A percentile compares a stretch with the other conserved stretches of the same genome.
These are phyloP conservation scores for Leccinum fibrillosum DNA, from an alignment of 768 basidiomycete genomes.

Conservation along the genomic window DNA sequence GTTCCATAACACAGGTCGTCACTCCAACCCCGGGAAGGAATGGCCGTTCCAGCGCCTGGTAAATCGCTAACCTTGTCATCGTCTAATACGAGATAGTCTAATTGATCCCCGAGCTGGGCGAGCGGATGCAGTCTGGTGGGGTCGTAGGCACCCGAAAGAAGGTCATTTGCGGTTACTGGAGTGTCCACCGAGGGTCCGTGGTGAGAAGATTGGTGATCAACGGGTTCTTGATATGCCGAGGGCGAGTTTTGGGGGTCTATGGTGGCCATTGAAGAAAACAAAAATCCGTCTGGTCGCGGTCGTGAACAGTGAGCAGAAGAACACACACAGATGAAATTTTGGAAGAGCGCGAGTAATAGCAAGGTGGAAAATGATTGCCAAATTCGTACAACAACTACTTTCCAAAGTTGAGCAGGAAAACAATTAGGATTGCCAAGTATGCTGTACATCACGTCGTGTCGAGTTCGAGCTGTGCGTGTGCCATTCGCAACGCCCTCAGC, in stretches of 20 bases:
- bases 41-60: constrained; percentile 85
- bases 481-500: constrained; percentile 20
- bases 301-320: constrained; percentile 16
- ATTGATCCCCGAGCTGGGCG: constrained; percentile 85
- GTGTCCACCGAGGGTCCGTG: constrained; percentile 42
- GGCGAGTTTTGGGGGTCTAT: constrained; percentile 21
- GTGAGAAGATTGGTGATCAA: constrained; percentile 45
- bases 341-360: constrained; percentile 22
- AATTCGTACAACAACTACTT: constrained; percentile 1
- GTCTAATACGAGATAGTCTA: constrained; percentile 94
- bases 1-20: constrained; percentile 99
- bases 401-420: constrained; percentile 20
- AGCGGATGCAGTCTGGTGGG: constrained; percentile 92
- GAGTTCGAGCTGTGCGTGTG: constrained; percentile 6
- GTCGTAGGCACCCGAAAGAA: constrained; percentile 86
- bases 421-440: constrained; percentile 27
- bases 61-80: constrained; percentile 93
- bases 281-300: constrained; percentile 16
- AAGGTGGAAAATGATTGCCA: constrained; percentile 21
- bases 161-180: constrained; percentile 79
- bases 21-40: constrained; percentile 96
- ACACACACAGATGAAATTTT: constrained; percentile 26
- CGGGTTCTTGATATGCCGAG: constrained; percentile 44
- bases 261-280: constrained; percentile 27
- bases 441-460: constrained; percentile 15